Conservation (phyloP, 805 yeast species). For the Saccharomycopsis malanga region DNA sequence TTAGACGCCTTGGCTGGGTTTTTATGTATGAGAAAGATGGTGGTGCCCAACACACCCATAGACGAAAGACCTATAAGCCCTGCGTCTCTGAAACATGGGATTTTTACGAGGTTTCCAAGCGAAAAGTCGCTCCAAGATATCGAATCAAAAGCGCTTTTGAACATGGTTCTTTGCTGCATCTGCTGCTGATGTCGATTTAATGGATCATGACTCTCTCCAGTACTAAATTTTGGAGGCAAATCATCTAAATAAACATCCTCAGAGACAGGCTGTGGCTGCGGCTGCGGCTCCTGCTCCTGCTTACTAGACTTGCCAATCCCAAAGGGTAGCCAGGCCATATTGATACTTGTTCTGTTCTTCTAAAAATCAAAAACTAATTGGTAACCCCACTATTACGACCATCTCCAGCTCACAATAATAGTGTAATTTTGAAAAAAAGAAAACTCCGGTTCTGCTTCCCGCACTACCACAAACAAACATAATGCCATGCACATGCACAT, state of each 20-base stretch:
- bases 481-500: no score
- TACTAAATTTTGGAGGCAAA: conserved; percentile 31
- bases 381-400: no score
- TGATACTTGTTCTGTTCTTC: no score
- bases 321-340: conserved; percentile 18
- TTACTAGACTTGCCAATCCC: conserved; percentile 1
- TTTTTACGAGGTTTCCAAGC: conserved; percentile 41
- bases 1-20: conserved; percentile 56
- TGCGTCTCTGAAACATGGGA: conserved; percentile 79
- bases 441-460: no score
- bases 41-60: conserved; percentile 61
- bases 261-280: no score
- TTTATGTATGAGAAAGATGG: conserved; percentile 61
- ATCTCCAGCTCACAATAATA: no score
- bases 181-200: conserved; percentile 25
- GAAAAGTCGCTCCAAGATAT: conserved; percentile 46
- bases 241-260: conserved; percentile 14
- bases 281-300: no score
- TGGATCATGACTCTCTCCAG: conserved; percentile 23
- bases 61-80: conserved; percentile 69
- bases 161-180: conserved; percentile 26
- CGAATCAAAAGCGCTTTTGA: conserved; percentile 35
- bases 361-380: not conserved
- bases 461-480: no score
- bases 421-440: no score